A percentile compares a stretch with the other conserved stretches of the same genome.
Evolutionary conservation across 208 protist genomes (phyloP).

Genomic region (Leishmania tarentolae): DNA sequence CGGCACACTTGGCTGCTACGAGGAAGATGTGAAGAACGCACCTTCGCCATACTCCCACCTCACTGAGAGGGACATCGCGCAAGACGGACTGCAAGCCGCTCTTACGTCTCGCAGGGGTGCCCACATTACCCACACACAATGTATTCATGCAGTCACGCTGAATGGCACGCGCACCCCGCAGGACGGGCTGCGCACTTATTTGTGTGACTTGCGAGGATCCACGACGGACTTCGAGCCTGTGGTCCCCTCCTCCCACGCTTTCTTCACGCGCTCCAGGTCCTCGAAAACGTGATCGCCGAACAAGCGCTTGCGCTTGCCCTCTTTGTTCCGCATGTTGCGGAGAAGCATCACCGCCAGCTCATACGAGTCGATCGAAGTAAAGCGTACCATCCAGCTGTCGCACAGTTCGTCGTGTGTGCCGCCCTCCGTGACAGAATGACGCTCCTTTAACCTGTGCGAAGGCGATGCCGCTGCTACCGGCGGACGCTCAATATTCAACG

Average conservation of each 20-base stretch:
- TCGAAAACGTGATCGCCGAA: conserved; percentile 11
- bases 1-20: too few species aligned
- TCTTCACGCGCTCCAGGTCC: conserved; percentile 14
- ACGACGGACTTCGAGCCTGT: neutral
- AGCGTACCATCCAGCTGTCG: conserved; percentile 27
- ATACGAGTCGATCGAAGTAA: conserved; percentile 26
- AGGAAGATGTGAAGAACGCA: neutral
- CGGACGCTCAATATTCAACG: conserved; percentile 3
- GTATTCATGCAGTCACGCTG: neutral
- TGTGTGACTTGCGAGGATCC: neutral
- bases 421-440: neutral
- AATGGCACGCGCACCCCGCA: neutral
- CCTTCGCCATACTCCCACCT: neutral
- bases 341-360: conserved; percentile 23
- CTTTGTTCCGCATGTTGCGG: conserved; percentile 14
- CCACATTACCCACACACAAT: neutral
- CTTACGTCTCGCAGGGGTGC: neutral
- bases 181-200: neutral
- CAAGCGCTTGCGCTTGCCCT: conserved; percentile 11
- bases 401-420: conserved; percentile 1
- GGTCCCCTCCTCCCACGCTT: conserved; percentile 1
- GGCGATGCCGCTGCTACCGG: neutral
- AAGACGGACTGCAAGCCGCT: neutral
- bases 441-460: neutral
- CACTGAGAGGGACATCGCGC: neutral